These are phyloP conservation scores for Gynandropsis gynandra DNA, from an alignment of 345 rosid genomes.

Conservation along the genomic window DNA sequence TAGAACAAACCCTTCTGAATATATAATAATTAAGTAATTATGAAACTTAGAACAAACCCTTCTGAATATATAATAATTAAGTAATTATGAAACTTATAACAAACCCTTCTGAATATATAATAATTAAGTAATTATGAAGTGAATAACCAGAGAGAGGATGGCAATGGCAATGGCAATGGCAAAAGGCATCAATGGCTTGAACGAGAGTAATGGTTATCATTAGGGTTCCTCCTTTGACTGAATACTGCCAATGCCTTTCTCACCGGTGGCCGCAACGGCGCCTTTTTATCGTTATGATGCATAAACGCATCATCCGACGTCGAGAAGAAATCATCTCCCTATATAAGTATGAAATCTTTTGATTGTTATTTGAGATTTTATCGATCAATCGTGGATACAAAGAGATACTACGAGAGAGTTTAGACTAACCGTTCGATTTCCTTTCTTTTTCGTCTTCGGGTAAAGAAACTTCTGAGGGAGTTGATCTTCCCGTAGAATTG, in stretches of 20 bases:
- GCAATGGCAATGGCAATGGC: too few relatives aligned
- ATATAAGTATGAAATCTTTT: neutral
- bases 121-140: too few relatives aligned
- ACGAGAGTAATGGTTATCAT: slow-evolving; percentile 87
- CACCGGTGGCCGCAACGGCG: slow-evolving; percentile 71
- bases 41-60: too few relatives aligned
- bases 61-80: too few relatives aligned
- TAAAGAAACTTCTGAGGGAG: slow-evolving; percentile 75
- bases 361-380: too few relatives aligned
- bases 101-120: too few relatives aligned
- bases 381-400: too few relatives aligned
- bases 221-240: slow-evolving; percentile 88
- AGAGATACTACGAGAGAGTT: neutral
- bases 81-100: too few relatives aligned
- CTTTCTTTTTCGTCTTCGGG: slow-evolving; percentile 83
- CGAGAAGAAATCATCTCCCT: slow-evolving; percentile 72
- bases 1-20: too few relatives aligned
- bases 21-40: too few relatives aligned
- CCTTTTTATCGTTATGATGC: slow-evolving; percentile 49
- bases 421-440: slow-evolving; percentile 46
- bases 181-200: slow-evolving; percentile 42
- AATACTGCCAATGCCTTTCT: slow-evolving; percentile 78
- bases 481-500: slow-evolving; percentile 85
- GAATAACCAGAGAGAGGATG: too few relatives aligned
- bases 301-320: slow-evolving; percentile 47